phyloP scores from a whole-genome alignment of 1,284 basidiomycete genomes.

The Ceratobasidium sp. region DNA sequence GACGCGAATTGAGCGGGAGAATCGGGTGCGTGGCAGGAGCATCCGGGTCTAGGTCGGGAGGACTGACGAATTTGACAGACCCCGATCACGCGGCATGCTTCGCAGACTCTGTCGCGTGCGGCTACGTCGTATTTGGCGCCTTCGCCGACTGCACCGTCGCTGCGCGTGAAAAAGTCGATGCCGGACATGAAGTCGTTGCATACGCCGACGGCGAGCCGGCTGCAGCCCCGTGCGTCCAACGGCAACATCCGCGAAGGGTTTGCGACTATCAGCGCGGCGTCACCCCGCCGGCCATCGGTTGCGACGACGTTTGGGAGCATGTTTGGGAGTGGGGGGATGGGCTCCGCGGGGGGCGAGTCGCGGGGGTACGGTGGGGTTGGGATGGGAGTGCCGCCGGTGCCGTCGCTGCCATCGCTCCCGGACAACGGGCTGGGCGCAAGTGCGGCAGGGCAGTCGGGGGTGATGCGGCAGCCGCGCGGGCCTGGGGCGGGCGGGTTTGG shows the following conservation, averaged over 20 bases:
- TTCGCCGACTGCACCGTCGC: conserved; percentile 60
- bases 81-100: conserved; percentile 44
- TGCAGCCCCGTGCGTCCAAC: conserved; percentile 86
- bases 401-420: conserved; percentile 73
- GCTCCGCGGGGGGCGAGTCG: conserved; percentile 52
- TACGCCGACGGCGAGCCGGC: conserved; percentile 72
- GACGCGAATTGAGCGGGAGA: conserved; percentile 81
- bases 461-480: conserved; percentile 83
- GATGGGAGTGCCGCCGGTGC: conserved; percentile 76
- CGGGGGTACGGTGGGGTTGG: conserved; percentile 45
- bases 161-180: conserved; percentile 96
- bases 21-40: conserved; percentile 63
- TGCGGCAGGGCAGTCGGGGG: conserved; percentile 66
- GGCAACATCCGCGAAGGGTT: conserved; percentile 92
- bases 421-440: conserved; percentile 55
- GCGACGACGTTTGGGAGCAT: conserved; percentile 76
- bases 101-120: conserved; percentile 75
- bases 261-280: conserved; percentile 77
- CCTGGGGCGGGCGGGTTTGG: conserved; percentile 78
- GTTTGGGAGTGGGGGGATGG: conserved; percentile 68
- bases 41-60: conserved; percentile 36
- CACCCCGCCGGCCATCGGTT: conserved; percentile 76
- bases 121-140: conserved; percentile 77
- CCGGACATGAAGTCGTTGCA: conserved; percentile 86
- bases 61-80: conserved; percentile 34